Base-by-base conservation (phyloP, 2,329 filamentous ascomycete species). In the Lecanicillium sp. region DNA sequence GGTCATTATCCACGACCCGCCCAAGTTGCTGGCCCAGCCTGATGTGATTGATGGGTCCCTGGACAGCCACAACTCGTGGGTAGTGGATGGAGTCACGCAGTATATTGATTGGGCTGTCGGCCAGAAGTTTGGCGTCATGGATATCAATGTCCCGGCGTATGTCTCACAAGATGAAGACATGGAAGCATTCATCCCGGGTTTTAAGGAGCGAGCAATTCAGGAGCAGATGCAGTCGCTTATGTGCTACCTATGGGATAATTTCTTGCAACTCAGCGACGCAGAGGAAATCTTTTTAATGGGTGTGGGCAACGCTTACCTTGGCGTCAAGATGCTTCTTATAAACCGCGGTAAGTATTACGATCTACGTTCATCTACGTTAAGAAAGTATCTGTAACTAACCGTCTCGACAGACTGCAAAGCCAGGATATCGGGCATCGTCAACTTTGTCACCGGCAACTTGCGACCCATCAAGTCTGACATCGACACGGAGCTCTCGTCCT, bases 161-260 rank as follows among this genome's bases (percentile, higher is more conserved):
- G 73, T 90, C 41, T 83, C 84, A 2, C 74, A 77, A 17, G 72
- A 80, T 33, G 77, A 74, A 66, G 75, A 79, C 51, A 65, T 65
- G 11, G 74, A 79, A 29, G 59, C 73, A 1, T 74, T 67, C 51
- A 73, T 67, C 2, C 68, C 72, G 1, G 60, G 64, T 2, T 63
- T 68, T 23, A 67, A 67, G 24, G 77, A 77, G 55, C 67, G 64
- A 44, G 66, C 65, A 1, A 60, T 81, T 7, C 75, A 84, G 52
- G 71, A 73, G 47, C 78, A 79, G 63, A 83, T 79, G 0, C 81
- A 86, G 52, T 83, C 91, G 52, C 71, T 96, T 10, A 81, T 91
- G 4, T 82, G 78, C 51, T 97, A 95, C 60, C 72, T 98, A 12
- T 98, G 93, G 93, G 90, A 96, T 58, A 98, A 98, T 61, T 96